phyloP scores from a whole-genome alignment of 2,329 filamentous ascomycete species.

The Colletotrichum sp. region DNA sequence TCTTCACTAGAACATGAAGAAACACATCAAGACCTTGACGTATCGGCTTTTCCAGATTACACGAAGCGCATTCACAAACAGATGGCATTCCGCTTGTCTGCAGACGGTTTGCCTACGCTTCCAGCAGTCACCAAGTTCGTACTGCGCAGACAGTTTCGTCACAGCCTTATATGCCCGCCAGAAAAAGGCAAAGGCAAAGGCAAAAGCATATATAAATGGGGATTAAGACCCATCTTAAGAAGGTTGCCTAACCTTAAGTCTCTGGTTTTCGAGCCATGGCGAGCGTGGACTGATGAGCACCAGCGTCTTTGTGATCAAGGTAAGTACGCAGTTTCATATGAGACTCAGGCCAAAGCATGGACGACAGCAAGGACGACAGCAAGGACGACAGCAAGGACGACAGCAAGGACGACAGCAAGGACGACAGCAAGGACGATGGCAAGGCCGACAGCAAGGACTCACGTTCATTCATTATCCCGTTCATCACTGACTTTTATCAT shows the following conservation, averaged over 20 bases:
- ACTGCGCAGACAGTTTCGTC: not conserved
- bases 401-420: not conserved
- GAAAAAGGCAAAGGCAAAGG: not conserved
- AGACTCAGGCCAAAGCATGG: not conserved
- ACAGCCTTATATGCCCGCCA: not conserved
- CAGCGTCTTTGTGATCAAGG: not conserved
- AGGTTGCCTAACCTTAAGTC: not conserved
- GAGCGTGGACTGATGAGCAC: not conserved
- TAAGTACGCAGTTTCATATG: not conserved
- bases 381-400: too few relatives aligned
- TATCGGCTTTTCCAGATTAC: not conserved
- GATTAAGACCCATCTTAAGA: not conserved
- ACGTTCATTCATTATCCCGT: not conserved
- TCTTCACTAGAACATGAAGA: not conserved
- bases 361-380: too few relatives aligned
- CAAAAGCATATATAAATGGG: too few relatives aligned
- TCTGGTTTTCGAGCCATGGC: not conserved
- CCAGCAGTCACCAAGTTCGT: not conserved
- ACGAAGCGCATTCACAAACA: not conserved
- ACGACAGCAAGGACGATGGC: not conserved
- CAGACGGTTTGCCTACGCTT: not conserved
- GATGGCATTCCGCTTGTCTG: not conserved
- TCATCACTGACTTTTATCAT: not conserved
- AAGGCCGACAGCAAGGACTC: not conserved
- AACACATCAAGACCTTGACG: not conserved